phyloP scores from a whole-genome alignment of 495 filamentous ascomycete genomes.

The Ramalina peruviana region DNA sequence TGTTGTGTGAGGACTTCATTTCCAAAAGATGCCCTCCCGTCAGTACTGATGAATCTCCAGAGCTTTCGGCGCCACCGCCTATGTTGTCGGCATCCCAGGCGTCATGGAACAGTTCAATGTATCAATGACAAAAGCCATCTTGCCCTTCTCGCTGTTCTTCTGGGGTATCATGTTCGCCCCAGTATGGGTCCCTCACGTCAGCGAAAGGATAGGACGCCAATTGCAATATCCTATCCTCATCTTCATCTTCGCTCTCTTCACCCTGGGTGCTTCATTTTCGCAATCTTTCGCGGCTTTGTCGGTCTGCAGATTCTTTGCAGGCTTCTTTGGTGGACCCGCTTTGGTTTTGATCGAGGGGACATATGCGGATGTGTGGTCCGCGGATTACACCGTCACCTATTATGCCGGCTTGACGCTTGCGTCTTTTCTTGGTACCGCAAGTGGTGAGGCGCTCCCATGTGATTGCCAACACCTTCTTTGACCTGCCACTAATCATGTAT shows the following conservation, averaged over 20 bases:
- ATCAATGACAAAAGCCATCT: conserved; percentile 30
- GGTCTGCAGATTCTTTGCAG: conserved; percentile 30
- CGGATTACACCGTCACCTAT: conserved; percentile 21
- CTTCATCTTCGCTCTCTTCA: conserved; percentile 24
- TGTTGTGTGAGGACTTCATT: conserved; percentile 19
- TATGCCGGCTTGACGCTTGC: conserved; percentile 23
- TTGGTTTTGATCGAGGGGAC: conserved; percentile 32
- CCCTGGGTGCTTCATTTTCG: conserved; percentile 23
- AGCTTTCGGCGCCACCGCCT: conserved; percentile 35
- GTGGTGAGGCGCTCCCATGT: conserved; percentile 12
- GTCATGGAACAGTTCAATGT: conserved; percentile 29
- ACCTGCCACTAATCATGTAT: not conserved
- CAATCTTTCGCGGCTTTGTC: conserved; percentile 20
- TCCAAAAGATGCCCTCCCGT: not conserved
- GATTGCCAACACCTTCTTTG: not conserved
- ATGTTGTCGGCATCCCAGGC: conserved; percentile 28
- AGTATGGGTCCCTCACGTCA: conserved; percentile 25
- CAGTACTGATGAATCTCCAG: conserved; percentile 17
- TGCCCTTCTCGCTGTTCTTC: conserved; percentile 25
- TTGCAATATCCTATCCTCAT: conserved; percentile 22
- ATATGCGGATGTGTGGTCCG: conserved; percentile 30
- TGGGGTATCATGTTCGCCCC: conserved; percentile 29
- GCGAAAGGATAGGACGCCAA: conserved; percentile 24
- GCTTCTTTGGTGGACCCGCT: conserved; percentile 28
- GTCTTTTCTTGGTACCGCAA: conserved; percentile 23